Conservation (phyloP, 805 yeast species). For the Metschnikowia lachancei region DNA sequence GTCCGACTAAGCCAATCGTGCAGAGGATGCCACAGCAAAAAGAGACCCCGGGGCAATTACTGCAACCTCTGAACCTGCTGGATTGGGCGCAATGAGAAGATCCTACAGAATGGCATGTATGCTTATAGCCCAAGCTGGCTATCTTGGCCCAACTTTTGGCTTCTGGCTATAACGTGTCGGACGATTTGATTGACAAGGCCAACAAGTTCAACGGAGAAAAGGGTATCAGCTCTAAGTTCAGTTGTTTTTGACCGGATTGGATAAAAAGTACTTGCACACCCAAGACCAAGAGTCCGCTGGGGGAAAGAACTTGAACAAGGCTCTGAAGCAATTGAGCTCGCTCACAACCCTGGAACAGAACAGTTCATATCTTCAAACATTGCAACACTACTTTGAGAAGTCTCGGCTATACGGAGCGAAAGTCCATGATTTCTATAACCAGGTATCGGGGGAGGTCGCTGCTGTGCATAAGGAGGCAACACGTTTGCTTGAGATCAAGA, state of each 20-base stretch:
- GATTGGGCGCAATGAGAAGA: slow-evolving; percentile 80
- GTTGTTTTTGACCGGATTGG: slow-evolving; percentile 52
- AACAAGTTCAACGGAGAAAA: slow-evolving; percentile 61
- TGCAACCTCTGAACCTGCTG: slow-evolving; percentile 49
- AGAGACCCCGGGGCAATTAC: slow-evolving; percentile 9
- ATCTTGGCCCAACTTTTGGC: slow-evolving; percentile 74
- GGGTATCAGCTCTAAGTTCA: slow-evolving; percentile 59
- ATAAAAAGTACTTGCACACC: slow-evolving; percentile 56
- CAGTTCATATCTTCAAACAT: slow-evolving; percentile 32
- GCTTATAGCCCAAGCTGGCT: slow-evolving; percentile 77
- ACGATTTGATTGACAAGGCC: slow-evolving; percentile 57
- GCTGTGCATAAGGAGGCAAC: slow-evolving; percentile 74
- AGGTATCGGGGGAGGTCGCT: slow-evolving; percentile 51
- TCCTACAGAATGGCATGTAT: slow-evolving; percentile 92
- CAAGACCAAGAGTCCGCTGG: slow-evolving; percentile 49
- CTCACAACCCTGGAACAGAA: slow-evolving; percentile 33
- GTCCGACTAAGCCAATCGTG: slow-evolving; percentile 74
- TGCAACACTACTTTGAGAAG: slow-evolving; percentile 46
- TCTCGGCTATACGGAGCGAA: slow-evolving; percentile 54
- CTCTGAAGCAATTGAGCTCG: slow-evolving; percentile 31
- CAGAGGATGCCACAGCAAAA: slow-evolving; percentile 37
- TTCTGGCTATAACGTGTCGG: slow-evolving; percentile 69
- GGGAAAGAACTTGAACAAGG: slow-evolving; percentile 32
- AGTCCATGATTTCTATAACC: slow-evolving; percentile 59
- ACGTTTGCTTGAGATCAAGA: slow-evolving; percentile 62